Evolutionary conservation across 208 protist species (phyloP).

Genomic region (Leptomonas pyrrhocoris): DNA sequence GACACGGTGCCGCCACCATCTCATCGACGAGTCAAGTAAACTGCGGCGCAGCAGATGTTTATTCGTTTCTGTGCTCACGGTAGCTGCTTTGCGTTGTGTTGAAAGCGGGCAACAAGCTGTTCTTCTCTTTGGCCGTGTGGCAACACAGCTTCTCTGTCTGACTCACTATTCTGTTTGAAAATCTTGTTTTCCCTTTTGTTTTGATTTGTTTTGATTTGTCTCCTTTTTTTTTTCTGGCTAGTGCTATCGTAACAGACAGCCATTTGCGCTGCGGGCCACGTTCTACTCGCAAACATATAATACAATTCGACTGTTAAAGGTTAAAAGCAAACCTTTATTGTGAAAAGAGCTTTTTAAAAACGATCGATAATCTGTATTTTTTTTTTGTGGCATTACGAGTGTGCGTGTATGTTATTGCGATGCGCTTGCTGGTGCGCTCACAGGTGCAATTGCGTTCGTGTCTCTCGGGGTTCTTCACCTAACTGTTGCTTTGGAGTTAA

Average conservation of each 20-base stretch:
- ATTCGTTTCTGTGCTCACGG: background rate
- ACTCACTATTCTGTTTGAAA: constrained; percentile 6
- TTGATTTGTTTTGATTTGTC: constrained; percentile 22
- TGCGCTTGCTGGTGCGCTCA: too few relatives aligned
- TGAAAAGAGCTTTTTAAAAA: background rate
- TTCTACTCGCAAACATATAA: background rate
- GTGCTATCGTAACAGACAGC: constrained; percentile 8
- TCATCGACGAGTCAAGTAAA: background rate
- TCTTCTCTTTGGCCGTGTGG: background rate
- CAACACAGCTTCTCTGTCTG: background rate
- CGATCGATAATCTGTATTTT: background rate
- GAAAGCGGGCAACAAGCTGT: constrained; percentile 1
- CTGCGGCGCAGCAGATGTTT: background rate
- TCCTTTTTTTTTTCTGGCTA: constrained; percentile 21
- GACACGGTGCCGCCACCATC: background rate
- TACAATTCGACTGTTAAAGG: constrained; percentile 2
- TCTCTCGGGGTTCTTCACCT: too few relatives aligned
- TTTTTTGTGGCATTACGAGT: too few relatives aligned
- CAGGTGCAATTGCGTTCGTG: too few relatives aligned
- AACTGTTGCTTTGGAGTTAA: too few relatives aligned
- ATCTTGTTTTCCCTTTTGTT: constrained; percentile 12
- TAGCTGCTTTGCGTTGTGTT: background rate
- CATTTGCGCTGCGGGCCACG: constrained; percentile 7
- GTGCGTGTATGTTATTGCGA: too few relatives aligned
- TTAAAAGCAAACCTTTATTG: background rate